Evolutionary conservation across 139 green algal genomes (phyloP), one percentile per base, ranked within the genome.

Genomic region (Chlamydomonas urium): DNA sequence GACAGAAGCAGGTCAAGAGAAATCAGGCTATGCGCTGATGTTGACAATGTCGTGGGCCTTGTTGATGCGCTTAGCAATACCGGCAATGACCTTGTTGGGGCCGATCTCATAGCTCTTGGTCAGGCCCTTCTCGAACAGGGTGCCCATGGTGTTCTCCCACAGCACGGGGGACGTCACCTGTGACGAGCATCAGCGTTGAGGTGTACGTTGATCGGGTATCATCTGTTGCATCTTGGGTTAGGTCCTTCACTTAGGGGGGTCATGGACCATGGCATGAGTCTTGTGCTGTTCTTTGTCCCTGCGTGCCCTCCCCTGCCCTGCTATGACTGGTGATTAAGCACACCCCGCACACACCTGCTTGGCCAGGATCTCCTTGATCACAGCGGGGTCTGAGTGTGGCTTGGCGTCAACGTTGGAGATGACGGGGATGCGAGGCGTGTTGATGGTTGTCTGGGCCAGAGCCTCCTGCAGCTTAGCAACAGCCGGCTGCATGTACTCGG

Each of bases 31-130:
- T 10, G 83, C 83, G 0, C 74, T 61, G n/a, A 89, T 75, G 71
- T 89, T 89, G 26, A 67, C 74, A 47, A 86, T 83, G 35, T 79
- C 72, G 38, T 78, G 81, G 28, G 75, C 87, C 87, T 94, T 98
- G 86, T 98, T 88, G 59, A 99, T 93, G 66, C 96, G 87, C 89
- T 98, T 98, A 53, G 97, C 85, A 81, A 98, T 98, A 47, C 96
- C 96, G 0, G 92, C 86, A 71, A 98, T 96, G 60, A 99, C 91
- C 79, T 90, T 90, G 77, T 73, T 73, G 0, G 86, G 86, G 8
- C 84, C 84, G 24, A 90, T 84, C 86, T 99, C 96, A 69, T 97
- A 98, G 71, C 78, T 89, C 38, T 85, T 79, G 66, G 87, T 77
- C 33, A 98, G 66, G 0, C 96, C 96, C 56, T 89, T 90, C 4